phyloP scores from a whole-genome alignment of 2,329 filamentous ascomycete species.

The Colletotrichum navitas region DNA sequence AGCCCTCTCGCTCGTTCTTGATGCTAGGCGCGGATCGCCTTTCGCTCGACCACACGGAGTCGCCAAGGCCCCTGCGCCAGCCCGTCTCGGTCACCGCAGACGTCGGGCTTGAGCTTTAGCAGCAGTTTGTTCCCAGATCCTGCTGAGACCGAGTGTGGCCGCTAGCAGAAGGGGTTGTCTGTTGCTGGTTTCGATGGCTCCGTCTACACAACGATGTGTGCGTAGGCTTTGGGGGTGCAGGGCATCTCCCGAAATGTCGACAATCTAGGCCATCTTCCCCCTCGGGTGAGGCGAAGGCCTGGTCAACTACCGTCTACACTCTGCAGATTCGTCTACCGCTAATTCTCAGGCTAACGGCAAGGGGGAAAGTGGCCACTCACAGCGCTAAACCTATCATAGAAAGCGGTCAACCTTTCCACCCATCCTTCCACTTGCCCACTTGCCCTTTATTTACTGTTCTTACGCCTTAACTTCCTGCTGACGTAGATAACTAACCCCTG shows the following conservation, averaged over 20 bases:
- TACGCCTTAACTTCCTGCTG: no score
- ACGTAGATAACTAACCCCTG: no score
- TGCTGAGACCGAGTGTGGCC: conserved; percentile 19
- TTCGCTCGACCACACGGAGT: conserved; percentile 5
- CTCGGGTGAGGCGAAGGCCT: conserved; percentile 24
- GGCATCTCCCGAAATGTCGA: background rate
- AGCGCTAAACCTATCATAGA: no score
- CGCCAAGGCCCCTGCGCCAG: background rate
- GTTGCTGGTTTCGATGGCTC: conserved; percentile 19
- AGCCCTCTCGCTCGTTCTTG: conserved; percentile 20
- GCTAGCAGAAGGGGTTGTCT: conserved; percentile 21
- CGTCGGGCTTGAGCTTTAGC: conserved; percentile 17
- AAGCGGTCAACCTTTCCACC: no score
- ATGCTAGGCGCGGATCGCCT: conserved; percentile 9
- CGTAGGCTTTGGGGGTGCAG: background rate
- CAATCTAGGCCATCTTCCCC: background rate
- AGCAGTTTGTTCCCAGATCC: conserved; percentile 31
- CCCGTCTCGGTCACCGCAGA: conserved; percentile 7
- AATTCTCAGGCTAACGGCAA: no score
- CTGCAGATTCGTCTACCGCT: no score
- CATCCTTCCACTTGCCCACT: no score
- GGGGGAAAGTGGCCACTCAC: no score
- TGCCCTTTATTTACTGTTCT: no score
- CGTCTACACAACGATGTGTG: background rate
- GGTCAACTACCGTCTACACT: no score